Conservation (phyloP, 163 green algal species). For the Scenedesmus sp. region DNA sequence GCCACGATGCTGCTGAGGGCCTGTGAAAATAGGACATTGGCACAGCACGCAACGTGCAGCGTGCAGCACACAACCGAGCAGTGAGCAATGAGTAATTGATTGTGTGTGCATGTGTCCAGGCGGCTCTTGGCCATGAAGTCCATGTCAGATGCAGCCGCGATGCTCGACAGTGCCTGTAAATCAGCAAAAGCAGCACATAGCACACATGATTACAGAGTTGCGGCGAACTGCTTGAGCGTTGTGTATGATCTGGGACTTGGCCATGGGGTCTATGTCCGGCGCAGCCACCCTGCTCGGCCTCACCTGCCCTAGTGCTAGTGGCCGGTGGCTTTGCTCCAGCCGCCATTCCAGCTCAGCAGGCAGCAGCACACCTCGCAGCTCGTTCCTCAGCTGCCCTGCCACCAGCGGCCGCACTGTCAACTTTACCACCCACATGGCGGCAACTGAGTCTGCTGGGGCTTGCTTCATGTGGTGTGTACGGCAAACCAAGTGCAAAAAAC, state of each 20-base stretch:
- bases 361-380: conserved; percentile 28
- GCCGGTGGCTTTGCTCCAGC: conserved; percentile 20
- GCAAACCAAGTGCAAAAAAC: background rate
- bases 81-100: too few species aligned
- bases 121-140: background rate
- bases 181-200: background rate
- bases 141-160: background rate
- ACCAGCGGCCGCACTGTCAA: background rate
- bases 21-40: background rate
- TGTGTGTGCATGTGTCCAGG: background rate
- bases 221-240: background rate
- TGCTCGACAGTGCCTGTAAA: conserved; percentile 10
- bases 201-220: background rate
- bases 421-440: conserved; percentile 27
- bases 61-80: too few species aligned
- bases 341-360: conserved; percentile 42
- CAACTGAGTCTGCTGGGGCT: conserved; percentile 3
- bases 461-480: background rate
- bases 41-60: too few species aligned
- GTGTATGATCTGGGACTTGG: background rate
- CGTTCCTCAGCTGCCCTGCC: background rate
- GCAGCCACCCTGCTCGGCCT: background rate
- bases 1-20: conserved; percentile 32
- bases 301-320: conserved; percentile 38
- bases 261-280: background rate